Evolutionary conservation across 768 basidiomycete genomes (phyloP), one percentile per base, ranked within the genome.

Genomic region (Gymnopilus junonius): DNA sequence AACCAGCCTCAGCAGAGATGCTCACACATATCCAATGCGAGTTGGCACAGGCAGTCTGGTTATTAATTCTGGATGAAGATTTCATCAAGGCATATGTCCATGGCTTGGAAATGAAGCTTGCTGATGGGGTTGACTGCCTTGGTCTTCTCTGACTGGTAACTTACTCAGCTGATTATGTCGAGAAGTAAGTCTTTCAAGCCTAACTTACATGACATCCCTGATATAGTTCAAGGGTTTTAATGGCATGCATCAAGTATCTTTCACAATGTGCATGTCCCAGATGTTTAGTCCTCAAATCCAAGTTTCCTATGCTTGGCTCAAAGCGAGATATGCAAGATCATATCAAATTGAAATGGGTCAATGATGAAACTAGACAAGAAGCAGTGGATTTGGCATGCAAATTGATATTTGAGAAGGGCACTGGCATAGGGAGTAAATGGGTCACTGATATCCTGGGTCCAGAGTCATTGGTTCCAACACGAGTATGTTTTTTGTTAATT

Each of bases 121-220:
- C 57, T 5, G 77, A 80, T 65, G 75, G 75, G 1, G 45, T 79
- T 2, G 35, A 32, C 8, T 64, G 77, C n/a, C 3, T 70, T 73
- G 0, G 63, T 12, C 77, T 66, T 65, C 72, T 71, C 3, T 56
- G 74, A 2, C n/a, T 78, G 2, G 76, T 80, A 25, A 72, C 73
- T 0, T 77, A 78, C 61, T 74, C 70, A 1, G 78, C 76, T 0
- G 76, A 77, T 57, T 79, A 80, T 66, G 74, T 75, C 4, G 77
- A 79, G 56, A 77, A 77, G 77, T 75, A 34, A 55, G 71, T 61
- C 48, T 57, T 37, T 17, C 15, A 27, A 21, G 17, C n/a, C 20
- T 25, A 59, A 25, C 23, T 17, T 62, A 21, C 20, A 40, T 20
- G 2, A 25, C 6, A 0, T 59, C 4, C 39, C 35, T 32, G 42